Evolutionary conservation across 2,329 filamentous ascomycete genomes (phyloP), one percentile per base, ranked within the genome.

Genomic region (Penicillium psychrosexuale): DNA sequence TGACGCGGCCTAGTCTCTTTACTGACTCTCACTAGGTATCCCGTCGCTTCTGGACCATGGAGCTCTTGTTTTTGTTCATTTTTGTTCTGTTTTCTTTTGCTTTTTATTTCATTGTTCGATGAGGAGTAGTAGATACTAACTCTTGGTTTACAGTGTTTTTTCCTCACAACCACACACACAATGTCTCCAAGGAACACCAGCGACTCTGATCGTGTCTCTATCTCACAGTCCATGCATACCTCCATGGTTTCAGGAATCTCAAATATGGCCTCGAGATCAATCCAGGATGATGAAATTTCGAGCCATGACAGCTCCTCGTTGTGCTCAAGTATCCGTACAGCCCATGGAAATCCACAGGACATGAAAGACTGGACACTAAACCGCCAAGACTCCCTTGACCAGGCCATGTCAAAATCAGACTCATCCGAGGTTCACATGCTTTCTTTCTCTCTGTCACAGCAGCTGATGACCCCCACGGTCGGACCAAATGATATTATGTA

Each of bases 221-320:
- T 74, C 51, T 67, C 70, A 56, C 66, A 72, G 47, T 58, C 70
- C 57, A 74, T 71, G 66, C 70, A 71, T 47, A 64, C 58, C 59
- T 63, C 70, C 61, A 60, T 71, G 60, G 59, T 69, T 54, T 71
- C 68, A 63, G 73, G 71, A 66, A 63, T 72, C 45, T 66, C 71
- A 65, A 72, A 70, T 62, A 66, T 74, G 65, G 60, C 69, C 64
- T 69, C 74, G 61, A 71, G 69, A 65, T 64, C 65, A 60, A 52
- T 68, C 67, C 72, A 74, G 69, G 73, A 76, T 73, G 70, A 75
- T 72, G 73, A 76, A 55, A 65, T 75, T 58, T 72, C 71, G 51
- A 72, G 69, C 65, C 71, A 72, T 64, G 73, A 74, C 67, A 70
- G 61, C 59, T 74, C 74, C 60, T 73, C 73, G 57, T 69, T 75